A percentile compares a stretch with the other conserved stretches of the same genome.
phyloP scores from a whole-genome alignment of 176 grass and related monocot species.

The Avena insularis region DNA sequence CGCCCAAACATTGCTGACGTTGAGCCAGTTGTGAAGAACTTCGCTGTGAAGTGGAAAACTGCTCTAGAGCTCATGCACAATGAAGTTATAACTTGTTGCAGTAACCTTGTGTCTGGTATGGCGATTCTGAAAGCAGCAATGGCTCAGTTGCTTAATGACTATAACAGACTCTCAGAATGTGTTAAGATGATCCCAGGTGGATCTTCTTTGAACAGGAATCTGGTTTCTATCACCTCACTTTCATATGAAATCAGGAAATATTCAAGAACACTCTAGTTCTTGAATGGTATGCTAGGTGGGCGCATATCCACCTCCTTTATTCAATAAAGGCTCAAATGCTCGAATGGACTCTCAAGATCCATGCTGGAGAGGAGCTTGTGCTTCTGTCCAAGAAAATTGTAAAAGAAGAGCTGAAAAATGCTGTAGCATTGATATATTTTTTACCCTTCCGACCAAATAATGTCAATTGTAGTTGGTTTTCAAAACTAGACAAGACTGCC shows the following conservation, averaged over 20 bases:
- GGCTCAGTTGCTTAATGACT: slow-evolving; percentile 89
- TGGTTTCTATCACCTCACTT: slow-evolving; percentile 90
- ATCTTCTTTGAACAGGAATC: slow-evolving; percentile 66
- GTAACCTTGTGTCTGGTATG: slow-evolving; percentile 90
- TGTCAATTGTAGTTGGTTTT: not conserved
- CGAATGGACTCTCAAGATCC: not conserved
- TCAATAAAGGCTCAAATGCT: not conserved
- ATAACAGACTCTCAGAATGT: slow-evolving; percentile 80
- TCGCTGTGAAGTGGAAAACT: slow-evolving; percentile 73
- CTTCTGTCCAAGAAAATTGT: slow-evolving; percentile 9
- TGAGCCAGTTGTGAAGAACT: slow-evolving; percentile 80
- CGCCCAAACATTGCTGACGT: slow-evolving; percentile 55
- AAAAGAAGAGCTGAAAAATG: not conserved
- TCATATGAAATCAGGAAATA: slow-evolving; percentile 96
- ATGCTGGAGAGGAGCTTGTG: slow-evolving; percentile 6
- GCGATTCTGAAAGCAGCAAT: slow-evolving; percentile 78
- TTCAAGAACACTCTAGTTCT: slow-evolving; percentile 72
- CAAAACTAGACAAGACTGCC: not conserved
- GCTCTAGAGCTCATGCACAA: slow-evolving; percentile 87
- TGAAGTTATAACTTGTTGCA: slow-evolving; percentile 89
- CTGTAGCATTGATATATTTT: not conserved
- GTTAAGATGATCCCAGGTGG: slow-evolving; percentile 79
- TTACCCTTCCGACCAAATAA: not conserved
- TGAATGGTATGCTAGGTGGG: not conserved
- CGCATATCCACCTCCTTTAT: not conserved